phyloP scores from a whole-genome alignment of 768 basidiomycete species.

The Lentinula sp. region DNA sequence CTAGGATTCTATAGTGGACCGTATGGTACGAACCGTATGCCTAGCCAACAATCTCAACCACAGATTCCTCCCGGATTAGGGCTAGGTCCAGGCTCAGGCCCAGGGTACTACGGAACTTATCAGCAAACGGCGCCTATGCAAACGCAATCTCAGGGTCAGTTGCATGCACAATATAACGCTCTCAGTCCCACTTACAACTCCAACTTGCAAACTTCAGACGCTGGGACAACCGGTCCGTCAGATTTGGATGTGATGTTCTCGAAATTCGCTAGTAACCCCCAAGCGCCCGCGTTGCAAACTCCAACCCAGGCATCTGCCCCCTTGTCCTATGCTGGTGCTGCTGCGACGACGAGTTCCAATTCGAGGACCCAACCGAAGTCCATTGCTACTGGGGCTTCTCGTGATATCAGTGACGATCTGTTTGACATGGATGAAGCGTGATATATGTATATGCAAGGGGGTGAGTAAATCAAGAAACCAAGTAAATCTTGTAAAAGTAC shows the following conservation, averaged over 20 bases:
- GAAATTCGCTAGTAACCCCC: background rate
- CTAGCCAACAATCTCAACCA: background rate
- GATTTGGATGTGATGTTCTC: background rate
- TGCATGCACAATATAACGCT: background rate
- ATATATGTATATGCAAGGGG: background rate
- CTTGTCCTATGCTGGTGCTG: background rate
- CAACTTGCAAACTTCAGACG: background rate
- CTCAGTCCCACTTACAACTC: background rate
- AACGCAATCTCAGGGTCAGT: background rate
- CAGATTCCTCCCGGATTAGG: background rate
- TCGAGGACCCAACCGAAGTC: background rate
- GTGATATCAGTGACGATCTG: slow-evolving; percentile 26
- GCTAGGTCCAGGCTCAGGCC: background rate
- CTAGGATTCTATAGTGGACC: slow-evolving; percentile 2
- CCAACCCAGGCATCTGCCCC: background rate
- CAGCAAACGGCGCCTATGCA: background rate
- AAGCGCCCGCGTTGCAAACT: background rate
- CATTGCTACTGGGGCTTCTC: background rate
- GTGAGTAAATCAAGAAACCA: background rate
- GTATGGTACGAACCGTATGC: slow-evolving; percentile 1
- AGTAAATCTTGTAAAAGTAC: slow-evolving; percentile 1
- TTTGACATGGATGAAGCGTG: slow-evolving; percentile 60
- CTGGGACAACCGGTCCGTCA: background rate
- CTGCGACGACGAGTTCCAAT: background rate
- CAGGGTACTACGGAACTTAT: background rate